Base-by-base conservation (phyloP, 176 grass and related monocot species). In the Oryza meyeriana region DNA sequence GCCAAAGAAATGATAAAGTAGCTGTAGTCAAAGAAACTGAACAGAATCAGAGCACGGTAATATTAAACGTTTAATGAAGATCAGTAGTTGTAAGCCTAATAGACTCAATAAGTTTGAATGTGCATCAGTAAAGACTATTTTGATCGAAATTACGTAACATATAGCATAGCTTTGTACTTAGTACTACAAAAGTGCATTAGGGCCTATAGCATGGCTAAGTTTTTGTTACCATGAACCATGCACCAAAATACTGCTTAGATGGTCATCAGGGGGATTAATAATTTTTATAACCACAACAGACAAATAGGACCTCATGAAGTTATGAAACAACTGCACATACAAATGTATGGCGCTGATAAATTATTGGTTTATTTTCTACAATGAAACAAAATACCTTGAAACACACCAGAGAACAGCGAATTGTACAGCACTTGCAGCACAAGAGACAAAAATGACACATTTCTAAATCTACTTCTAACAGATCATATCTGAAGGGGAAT, bases 1-100 rank as follows among this genome's bases (percentile, higher is more conserved):
- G 85, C 69, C 64, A 78, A 70, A 31, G 6, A 80, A 82, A 89
- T 26, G 13, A 44, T 69, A 81, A 71, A 72, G 25, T 47, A 24
- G 68, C 20, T 71, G 30, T 42, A 8, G 42, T 10, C 17, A 66
- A 63, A 64, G 31, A 76, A 75, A 79, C 77, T 29, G 28, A 47
- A 75, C 17, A 79, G 22, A 74, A 79, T 24, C n/a, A 30, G 61
- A 63, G 25, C 10, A 59, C 26, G 10, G 22, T 58, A 0, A 3
- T 10, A 61, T 32, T 68, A 93, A 26, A 48, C 68, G n/a, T 66
- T 75, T 69, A 24, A 77, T 14, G 20, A 67, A 72, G 74, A 74
- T 69, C 33, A 50, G 40, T 75, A 67, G 35, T 20, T 18, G 11
- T 34, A 45, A 76, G 18, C 63, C 40, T 70, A 76, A 35, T 29